Conservation (phyloP, 805 yeast genomes). For the Wickerhamiella alocasiicola region DNA sequence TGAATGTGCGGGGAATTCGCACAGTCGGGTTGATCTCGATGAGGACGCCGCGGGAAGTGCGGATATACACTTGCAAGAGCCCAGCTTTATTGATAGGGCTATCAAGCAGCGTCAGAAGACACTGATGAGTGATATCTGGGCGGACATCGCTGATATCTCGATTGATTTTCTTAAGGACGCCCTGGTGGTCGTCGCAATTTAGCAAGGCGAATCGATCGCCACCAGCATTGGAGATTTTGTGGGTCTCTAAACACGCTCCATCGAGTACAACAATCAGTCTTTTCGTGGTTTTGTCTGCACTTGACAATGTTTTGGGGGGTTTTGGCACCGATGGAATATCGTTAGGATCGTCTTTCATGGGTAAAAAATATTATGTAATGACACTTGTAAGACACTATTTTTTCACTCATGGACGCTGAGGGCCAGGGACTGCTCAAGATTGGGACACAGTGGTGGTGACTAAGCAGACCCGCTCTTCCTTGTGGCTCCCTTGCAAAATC, state of each 20-base stretch:
- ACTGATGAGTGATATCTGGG: slow-evolving; percentile 98
- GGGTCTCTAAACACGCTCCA: slow-evolving; percentile 92
- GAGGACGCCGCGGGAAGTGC: slow-evolving; percentile 87
- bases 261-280: slow-evolving; percentile 89
- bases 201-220: slow-evolving; percentile 88
- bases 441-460: too few relatives aligned
- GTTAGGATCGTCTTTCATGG: slow-evolving; percentile 21
- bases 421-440: not conserved
- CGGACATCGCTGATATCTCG: slow-evolving; percentile 96
- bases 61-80: slow-evolving; percentile 87
- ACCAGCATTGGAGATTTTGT: slow-evolving; percentile 64
- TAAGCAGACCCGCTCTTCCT: too few relatives aligned
- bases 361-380: slow-evolving; percentile 36
- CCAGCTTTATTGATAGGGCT: slow-evolving; percentile 99
- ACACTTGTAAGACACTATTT: too few relatives aligned
- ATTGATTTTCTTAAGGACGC: slow-evolving; percentile 86
- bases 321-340: slow-evolving; percentile 73
- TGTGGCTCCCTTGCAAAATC: too few relatives aligned
- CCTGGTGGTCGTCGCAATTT: slow-evolving; percentile 98
- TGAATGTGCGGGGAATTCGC: slow-evolving; percentile 95
- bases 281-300: slow-evolving; percentile 76
- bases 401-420: not conserved
- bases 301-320: slow-evolving; percentile 67
- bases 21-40: slow-evolving; percentile 94
- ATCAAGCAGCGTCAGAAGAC: slow-evolving; percentile 83